These are phyloP conservation scores for Coemansia sp. DNA, from an alignment of 192 early-diverging fungal genomes.

Conservation along the genomic window DNA sequence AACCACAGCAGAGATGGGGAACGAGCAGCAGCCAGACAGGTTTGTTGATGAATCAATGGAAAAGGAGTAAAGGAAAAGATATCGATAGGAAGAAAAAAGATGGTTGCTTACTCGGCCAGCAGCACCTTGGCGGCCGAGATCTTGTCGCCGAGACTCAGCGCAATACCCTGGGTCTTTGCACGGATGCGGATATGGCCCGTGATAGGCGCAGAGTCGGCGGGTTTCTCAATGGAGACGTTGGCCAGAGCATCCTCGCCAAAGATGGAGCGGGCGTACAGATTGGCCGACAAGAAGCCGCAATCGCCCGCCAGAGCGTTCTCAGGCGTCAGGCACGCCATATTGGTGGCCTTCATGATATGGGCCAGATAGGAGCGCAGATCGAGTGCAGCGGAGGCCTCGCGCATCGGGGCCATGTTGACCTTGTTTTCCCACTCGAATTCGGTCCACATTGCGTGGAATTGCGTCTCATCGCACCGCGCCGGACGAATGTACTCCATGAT, in stretches of 20 bases:
- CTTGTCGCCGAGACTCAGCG: slow-evolving; percentile 88
- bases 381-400: slow-evolving; percentile 62
- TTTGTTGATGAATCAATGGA: background rate
- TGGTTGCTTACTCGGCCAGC: slow-evolving; percentile 8
- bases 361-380: slow-evolving; percentile 85
- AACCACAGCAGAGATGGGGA: background rate
- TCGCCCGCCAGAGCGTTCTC: slow-evolving; percentile 88
- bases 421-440: slow-evolving; percentile 99
- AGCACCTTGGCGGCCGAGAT: slow-evolving; percentile 58
- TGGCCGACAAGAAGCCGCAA: slow-evolving; percentile 97
- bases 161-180: slow-evolving; percentile 98
- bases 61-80: background rate
- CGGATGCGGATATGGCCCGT: slow-evolving; percentile 96
- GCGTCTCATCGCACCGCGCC: slow-evolving; percentile 83
- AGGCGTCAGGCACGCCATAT: slow-evolving; percentile 98
- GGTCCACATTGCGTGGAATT: slow-evolving; percentile 98
- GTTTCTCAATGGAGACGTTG: slow-evolving; percentile 91
- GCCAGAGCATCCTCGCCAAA: slow-evolving; percentile 99
- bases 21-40: background rate
- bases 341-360: slow-evolving; percentile 94
- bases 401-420: slow-evolving; percentile 94
- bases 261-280: slow-evolving; percentile 93
- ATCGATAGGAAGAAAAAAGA: background rate
- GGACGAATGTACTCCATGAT: slow-evolving; percentile 99
- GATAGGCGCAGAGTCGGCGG: slow-evolving; percentile 69